A percentile compares a stretch with the other conserved stretches of the same genome.
phyloP scores from a whole-genome alignment of 495 filamentous ascomycete species.

The Delitschia confertaspora region DNA sequence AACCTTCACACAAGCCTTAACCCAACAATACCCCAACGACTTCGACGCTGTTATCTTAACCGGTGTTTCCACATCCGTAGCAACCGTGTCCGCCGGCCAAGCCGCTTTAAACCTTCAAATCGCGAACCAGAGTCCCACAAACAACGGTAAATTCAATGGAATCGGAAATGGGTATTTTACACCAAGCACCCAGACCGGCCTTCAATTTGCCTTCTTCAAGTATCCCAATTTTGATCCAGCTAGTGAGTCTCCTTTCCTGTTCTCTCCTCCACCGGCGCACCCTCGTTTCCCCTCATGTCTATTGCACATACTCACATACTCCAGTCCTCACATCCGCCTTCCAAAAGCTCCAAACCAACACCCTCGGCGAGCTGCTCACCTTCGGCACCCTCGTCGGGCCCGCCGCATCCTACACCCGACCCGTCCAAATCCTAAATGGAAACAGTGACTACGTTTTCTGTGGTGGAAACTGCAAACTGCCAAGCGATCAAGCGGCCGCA shows the following conservation, averaged over 20 bases:
- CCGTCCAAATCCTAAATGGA: slow-evolving; percentile 2
- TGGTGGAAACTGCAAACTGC: slow-evolving; percentile 1
- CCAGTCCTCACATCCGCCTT: slow-evolving; percentile 2
- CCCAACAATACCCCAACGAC: slow-evolving; percentile 27
- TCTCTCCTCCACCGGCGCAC: too few relatives aligned
- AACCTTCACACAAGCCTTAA: slow-evolving; percentile 26
- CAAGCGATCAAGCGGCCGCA: background rate
- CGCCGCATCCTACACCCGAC: background rate
- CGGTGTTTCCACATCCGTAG: slow-evolving; percentile 9
- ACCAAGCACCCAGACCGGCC: background rate
- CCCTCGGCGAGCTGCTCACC: slow-evolving; percentile 4
- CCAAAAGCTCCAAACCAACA: background rate
- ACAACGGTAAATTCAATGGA: background rate
- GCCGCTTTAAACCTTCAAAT: slow-evolving; percentile 1
- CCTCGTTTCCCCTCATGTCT: too few relatives aligned
- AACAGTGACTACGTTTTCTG: slow-evolving; percentile 9
- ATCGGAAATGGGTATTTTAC: slow-evolving; percentile 4
- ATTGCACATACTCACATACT: background rate
- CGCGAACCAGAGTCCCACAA: background rate
- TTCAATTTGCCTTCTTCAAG: slow-evolving; percentile 10
- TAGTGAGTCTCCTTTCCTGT: background rate
- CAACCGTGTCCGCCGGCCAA: background rate
- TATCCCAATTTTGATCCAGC: slow-evolving; percentile 3
- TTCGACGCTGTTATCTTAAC: slow-evolving; percentile 33
- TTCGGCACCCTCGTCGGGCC: background rate